These are phyloP conservation scores for Populus tremula DNA, from an alignment of 345 rosid species.

Conservation along the genomic window DNA sequence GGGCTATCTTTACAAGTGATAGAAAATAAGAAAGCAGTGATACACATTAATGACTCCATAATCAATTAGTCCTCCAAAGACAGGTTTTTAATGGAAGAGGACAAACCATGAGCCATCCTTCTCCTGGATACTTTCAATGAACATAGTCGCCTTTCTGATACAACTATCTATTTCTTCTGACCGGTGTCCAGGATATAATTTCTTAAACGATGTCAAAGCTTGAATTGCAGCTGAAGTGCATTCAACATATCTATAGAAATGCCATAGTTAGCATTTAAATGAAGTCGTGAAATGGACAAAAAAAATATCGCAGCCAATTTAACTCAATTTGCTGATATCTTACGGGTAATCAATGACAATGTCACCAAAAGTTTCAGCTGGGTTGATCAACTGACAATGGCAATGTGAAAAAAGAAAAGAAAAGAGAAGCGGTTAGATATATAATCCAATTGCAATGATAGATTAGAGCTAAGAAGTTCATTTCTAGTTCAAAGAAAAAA, in stretches of 20 bases:
- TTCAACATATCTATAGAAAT: slow-evolving; percentile 65
- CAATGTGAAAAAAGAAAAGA: neutral
- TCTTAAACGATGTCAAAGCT: slow-evolving; percentile 69
- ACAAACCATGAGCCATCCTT: slow-evolving; percentile 94
- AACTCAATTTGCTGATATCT: slow-evolving; percentile 35
- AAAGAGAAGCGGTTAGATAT: neutral
- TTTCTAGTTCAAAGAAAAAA: neutral
- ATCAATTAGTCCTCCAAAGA: slow-evolving; percentile 3
- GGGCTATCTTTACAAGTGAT: neutral
- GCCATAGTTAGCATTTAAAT: neutral
- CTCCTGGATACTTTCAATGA: slow-evolving; percentile 67
- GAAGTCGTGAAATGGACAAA: neutral
- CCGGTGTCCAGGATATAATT: slow-evolving; percentile 73
- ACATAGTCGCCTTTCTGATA: slow-evolving; percentile 60
- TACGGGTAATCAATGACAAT: slow-evolving; percentile 95
- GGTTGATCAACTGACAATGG: slow-evolving; percentile 67
- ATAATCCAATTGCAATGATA: neutral
- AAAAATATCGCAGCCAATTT: neutral
- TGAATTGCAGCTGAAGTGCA: slow-evolving; percentile 94
- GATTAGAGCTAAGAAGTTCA: neutral
- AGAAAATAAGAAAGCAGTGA: neutral
- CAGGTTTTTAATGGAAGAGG: slow-evolving; percentile 8
- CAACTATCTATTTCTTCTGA: slow-evolving; percentile 67
- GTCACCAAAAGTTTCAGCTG: slow-evolving; percentile 99
- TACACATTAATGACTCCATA: neutral